Base-by-base conservation (phyloP, 495 filamentous ascomycete species). In the Beverwykella pulmonaria region DNA sequence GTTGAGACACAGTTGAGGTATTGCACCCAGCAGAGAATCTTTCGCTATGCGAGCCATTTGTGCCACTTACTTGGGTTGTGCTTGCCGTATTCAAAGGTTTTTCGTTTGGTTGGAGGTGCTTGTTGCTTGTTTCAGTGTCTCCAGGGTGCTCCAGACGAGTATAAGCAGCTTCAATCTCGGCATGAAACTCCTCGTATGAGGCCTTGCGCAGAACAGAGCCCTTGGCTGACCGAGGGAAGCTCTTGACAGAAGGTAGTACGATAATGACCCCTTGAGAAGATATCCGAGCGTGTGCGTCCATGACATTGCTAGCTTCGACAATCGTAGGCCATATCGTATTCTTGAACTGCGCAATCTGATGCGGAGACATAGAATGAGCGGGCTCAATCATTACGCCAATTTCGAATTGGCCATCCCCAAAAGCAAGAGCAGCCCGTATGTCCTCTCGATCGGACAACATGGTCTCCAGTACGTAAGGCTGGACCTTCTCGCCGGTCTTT, bases 401-500 rank as follows among this genome's bases (percentile, higher is more conserved):
- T 56, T 79, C 71, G 50, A 76, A 75, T 12, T 67, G 72, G 20
- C 72, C 64, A 7, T 71, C 69, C 5, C 79, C 79, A 65, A 81
- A 74, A 9, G 61, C 73, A 0, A 79, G 49, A 0, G 77, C 77
- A n/a, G 67, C 25, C 30, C 65, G 71, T 23, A 78, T 65, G 1
- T 27, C 15, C 4, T 58, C 9, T 20, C 36, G 36, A 29, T 71
- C 50, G 9, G 63, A 47, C 1, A 76, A 44, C 12, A 53, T 19
- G 1, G 41, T 53, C 53, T 80, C 78, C 49, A 81, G 44, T 12
- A 74, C 32, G 30, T 52, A 53, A 19, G 75, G 77, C 23, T 48
- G 48, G 6, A 79, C 74, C 58, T 80, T 81, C 60, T 81, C 79
- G 8, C 77, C 78, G 1, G 75, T 79, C 10, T 72, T 74, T 1